Percentiles rank a stretch among this genome's conserved stretches.
Conservation (phyloP, 2,329 filamentous ascomycete genomes). For the Penicillium griseofulvum region DNA sequence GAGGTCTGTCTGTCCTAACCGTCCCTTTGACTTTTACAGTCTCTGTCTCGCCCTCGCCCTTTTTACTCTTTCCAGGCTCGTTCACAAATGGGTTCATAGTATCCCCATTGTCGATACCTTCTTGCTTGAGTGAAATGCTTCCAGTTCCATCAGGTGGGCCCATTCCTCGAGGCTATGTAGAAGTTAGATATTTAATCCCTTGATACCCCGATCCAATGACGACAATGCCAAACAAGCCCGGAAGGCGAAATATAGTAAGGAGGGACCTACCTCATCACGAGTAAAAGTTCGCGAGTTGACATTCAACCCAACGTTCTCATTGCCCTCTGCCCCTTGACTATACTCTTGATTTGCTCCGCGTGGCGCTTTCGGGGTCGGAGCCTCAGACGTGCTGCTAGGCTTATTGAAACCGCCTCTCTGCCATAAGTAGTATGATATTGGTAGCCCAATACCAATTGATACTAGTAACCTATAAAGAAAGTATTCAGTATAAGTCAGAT, state of each 20-base stretch:
- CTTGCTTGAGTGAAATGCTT: slow-evolving; percentile 52
- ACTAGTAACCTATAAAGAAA: neutral
- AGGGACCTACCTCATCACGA: neutral
- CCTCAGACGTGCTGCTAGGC: too few species aligned
- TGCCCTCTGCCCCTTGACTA: neutral
- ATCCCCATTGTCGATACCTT: slow-evolving; percentile 52
- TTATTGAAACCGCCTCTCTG: neutral
- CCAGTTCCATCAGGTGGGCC: neutral
- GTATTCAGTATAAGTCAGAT: neutral
- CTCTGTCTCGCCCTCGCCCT: slow-evolving; percentile 55
- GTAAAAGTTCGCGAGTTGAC: neutral
- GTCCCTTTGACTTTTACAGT: slow-evolving; percentile 55
- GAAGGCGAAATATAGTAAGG: too few species aligned
- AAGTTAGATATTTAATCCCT: neutral
- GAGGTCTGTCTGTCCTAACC: slow-evolving; percentile 38
- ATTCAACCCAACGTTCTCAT: neutral
- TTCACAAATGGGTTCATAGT: slow-evolving; percentile 51
- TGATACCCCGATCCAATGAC: neutral
- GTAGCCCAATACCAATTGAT: neutral
- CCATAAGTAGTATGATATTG: neutral
- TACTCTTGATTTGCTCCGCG: slow-evolving; percentile 12
- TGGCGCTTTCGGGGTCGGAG: neutral
- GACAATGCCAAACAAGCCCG: neutral
- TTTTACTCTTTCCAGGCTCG: slow-evolving; percentile 52
- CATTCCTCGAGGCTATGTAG: slow-evolving; percentile 8